Evolutionary conservation across 768 basidiomycete species (phyloP).

Genomic region (Hemileccinum rubropunctum): DNA sequence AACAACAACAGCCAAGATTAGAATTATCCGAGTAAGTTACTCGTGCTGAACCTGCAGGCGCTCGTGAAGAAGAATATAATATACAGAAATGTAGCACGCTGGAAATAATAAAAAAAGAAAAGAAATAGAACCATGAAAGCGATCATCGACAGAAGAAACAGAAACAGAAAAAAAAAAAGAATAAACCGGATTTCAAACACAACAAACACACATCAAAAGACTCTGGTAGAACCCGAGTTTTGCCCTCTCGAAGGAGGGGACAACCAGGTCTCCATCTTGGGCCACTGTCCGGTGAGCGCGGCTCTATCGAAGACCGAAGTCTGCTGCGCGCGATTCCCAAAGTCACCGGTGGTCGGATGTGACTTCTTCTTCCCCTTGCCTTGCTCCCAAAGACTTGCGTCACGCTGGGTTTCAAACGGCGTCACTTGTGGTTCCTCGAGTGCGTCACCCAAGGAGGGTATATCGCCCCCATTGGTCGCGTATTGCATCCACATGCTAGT

Average conservation of each 20-base stretch:
- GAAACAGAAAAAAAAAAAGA: background rate
- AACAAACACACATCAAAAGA: slow-evolving; percentile 25
- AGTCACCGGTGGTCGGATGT: slow-evolving; percentile 13
- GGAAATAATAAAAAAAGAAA: slow-evolving; percentile 4
- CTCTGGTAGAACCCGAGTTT: slow-evolving; percentile 29
- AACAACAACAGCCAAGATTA: slow-evolving; percentile 19
- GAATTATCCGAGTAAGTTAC: slow-evolving; percentile 33
- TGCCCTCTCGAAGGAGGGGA: slow-evolving; percentile 29
- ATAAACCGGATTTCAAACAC: background rate
- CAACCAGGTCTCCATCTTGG: slow-evolving; percentile 36
- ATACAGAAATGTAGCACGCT: slow-evolving; percentile 21
- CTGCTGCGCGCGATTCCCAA: slow-evolving; percentile 24
- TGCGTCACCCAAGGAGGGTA: slow-evolving; percentile 10
- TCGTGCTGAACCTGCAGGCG: slow-evolving; percentile 29
- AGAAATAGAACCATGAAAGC: background rate
- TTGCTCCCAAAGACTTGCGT: slow-evolving; percentile 21
- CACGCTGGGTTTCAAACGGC: slow-evolving; percentile 5
- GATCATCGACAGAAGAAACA: background rate
- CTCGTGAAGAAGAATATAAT: slow-evolving; percentile 19
- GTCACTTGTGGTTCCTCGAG: slow-evolving; percentile 1
- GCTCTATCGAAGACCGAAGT: slow-evolving; percentile 27
- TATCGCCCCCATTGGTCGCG: slow-evolving; percentile 26
- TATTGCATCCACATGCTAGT: slow-evolving; percentile 30
- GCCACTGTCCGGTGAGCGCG: slow-evolving; percentile 29
- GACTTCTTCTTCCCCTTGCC: slow-evolving; percentile 23